These are phyloP conservation scores for Cryptococcus maquisensis DNA, from an alignment of 1,284 basidiomycete genomes.

Conservation along the genomic window DNA sequence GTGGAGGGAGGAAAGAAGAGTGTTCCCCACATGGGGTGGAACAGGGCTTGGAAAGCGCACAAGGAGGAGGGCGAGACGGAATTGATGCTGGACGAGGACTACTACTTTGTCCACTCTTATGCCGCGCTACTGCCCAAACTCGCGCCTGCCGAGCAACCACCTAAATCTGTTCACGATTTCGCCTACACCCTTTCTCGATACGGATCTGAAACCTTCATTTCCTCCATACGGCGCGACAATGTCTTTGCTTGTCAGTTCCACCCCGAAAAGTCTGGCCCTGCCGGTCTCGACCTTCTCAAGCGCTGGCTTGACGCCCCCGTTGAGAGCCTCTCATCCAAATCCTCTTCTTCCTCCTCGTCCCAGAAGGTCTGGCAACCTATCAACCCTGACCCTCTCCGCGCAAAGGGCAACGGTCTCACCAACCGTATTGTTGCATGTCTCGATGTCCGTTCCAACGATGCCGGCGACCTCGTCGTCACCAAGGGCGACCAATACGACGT, in stretches of 20 bases:
- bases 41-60: slow-evolving; percentile 55
- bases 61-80: slow-evolving; percentile 39
- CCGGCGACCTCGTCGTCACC: slow-evolving; percentile 96
- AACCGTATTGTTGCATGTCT: slow-evolving; percentile 96
- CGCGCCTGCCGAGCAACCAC: slow-evolving; percentile 51
- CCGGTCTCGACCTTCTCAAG: slow-evolving; percentile 75
- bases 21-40: slow-evolving; percentile 99
- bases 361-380: slow-evolving; percentile 19
- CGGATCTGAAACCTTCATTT: slow-evolving; percentile 87
- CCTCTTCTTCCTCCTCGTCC: slow-evolving; percentile 1
- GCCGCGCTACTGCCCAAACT: slow-evolving; percentile 55
- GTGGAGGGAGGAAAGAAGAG: slow-evolving; percentile 66
- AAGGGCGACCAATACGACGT: slow-evolving; percentile 99
- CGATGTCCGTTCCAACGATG: slow-evolving; percentile 94
- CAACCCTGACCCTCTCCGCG: slow-evolving; percentile 25
- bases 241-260: slow-evolving; percentile 97
- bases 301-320: slow-evolving; percentile 69
- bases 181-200: slow-evolving; percentile 86
- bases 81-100: slow-evolving; percentile 57
- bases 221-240: slow-evolving; percentile 76
- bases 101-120: slow-evolving; percentile 98
- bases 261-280: slow-evolving; percentile 94
- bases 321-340: slow-evolving; percentile 25
- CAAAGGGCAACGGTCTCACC: slow-evolving; percentile 65
- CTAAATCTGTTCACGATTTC: slow-evolving; percentile 55